These are phyloP conservation scores for Curvularia eragrostidis DNA, from an alignment of 2,329 filamentous ascomycete genomes.

Conservation along the genomic window DNA sequence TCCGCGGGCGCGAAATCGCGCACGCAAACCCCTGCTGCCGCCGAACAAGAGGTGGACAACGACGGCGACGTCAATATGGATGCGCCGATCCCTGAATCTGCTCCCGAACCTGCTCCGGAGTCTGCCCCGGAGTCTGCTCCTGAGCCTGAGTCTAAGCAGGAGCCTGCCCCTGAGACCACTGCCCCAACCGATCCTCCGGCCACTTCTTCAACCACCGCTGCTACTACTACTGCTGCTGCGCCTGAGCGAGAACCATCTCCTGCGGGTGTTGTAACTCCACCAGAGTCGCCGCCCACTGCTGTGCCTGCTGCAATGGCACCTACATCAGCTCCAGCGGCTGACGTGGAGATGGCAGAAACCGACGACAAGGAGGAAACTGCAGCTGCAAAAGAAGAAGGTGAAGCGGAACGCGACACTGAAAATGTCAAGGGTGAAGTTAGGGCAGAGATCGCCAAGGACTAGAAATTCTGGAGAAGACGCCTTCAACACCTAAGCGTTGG, in stretches of 20 bases:
- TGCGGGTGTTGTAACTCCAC: constrained; percentile 44
- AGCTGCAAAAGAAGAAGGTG: constrained; percentile 35
- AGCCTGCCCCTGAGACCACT: neutral
- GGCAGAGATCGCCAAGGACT: constrained; percentile 39
- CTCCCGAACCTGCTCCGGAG: constrained; percentile 10
- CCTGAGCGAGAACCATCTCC: constrained; percentile 38
- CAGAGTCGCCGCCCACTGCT: constrained; percentile 41
- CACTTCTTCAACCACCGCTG: constrained; percentile 6
- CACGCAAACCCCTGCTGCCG: constrained; percentile 38
- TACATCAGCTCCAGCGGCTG: constrained; percentile 28
- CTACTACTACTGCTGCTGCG: constrained; percentile 17
- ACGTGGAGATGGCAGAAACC: constrained; percentile 44
- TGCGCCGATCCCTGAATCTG: constrained; percentile 25
- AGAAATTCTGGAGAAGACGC: constrained; percentile 1
- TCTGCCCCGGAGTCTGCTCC: constrained; percentile 22
- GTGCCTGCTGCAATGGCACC: constrained; percentile 25
- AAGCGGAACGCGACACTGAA: constrained; percentile 38
- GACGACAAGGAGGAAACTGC: constrained; percentile 27
- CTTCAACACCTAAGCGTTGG: neutral
- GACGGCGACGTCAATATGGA: constrained; percentile 50
- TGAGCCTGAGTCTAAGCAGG: constrained; percentile 14
- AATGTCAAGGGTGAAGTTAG: constrained; percentile 43
- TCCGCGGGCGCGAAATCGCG: constrained; percentile 35
- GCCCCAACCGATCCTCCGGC: neutral
- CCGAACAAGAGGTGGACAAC: constrained; percentile 35